Evolutionary conservation across 805 yeast genomes (phyloP).

Genomic region (Candida boidinii): DNA sequence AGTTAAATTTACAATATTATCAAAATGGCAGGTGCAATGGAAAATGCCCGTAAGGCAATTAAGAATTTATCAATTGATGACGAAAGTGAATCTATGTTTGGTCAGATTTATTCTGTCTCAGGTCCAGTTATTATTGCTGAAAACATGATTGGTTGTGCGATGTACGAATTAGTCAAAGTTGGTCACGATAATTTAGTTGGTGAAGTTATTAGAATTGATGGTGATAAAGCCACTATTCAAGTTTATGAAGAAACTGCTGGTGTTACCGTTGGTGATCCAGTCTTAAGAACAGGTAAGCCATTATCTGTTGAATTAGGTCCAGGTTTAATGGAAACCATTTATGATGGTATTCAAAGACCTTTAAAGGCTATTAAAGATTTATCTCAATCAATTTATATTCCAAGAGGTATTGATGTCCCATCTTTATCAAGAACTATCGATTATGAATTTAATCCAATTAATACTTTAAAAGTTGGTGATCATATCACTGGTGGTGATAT

Average conservation of each 20-base stretch:
- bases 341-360: slow-evolving; percentile 99
- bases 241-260: slow-evolving; percentile 99
- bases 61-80: slow-evolving; percentile 74
- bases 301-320: slow-evolving; percentile 98
- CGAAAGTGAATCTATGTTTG: slow-evolving; percentile 74
- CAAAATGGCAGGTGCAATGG: slow-evolving; percentile 98
- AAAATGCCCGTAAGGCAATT: slow-evolving; percentile 92
- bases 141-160: slow-evolving; percentile 98
- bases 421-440: slow-evolving; percentile 76
- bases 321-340: slow-evolving; percentile 97
- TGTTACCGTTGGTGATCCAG: slow-evolving; percentile 99
- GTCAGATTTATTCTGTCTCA: slow-evolving; percentile 87
- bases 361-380: slow-evolving; percentile 82
- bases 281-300: slow-evolving; percentile 97
- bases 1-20: no score
- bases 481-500: slow-evolving; percentile 98
- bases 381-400: slow-evolving; percentile 91
- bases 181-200: slow-evolving; percentile 97
- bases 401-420: slow-evolving; percentile 97
- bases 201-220: slow-evolving; percentile 95
- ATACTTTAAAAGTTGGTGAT: slow-evolving; percentile 77
- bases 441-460: slow-evolving; percentile 80
- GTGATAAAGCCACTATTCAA: slow-evolving; percentile 96
- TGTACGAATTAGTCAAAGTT: slow-evolving; percentile 97
- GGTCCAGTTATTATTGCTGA: slow-evolving; percentile 98